phyloP scores from a whole-genome alignment of 1,284 basidiomycete genomes.

The Irpex rosettiformis region DNA sequence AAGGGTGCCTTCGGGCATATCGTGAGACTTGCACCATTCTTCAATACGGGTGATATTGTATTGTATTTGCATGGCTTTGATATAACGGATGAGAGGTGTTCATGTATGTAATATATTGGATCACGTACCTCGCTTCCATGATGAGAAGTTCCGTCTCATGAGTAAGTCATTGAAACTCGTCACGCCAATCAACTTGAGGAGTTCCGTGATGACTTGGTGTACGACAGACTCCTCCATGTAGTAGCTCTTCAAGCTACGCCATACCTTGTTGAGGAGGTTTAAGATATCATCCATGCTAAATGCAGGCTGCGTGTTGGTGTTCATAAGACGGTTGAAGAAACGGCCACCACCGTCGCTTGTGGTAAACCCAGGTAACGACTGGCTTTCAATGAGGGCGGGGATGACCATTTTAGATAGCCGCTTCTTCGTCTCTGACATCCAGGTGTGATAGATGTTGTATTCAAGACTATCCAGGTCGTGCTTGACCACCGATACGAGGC shows the following conservation, averaged over 20 bases:
- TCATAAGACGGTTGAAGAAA: constrained; percentile 91
- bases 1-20: constrained; percentile 98
- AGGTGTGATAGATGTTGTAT: constrained; percentile 99
- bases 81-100: not conserved
- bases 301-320: constrained; percentile 82
- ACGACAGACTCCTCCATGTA: constrained; percentile 98
- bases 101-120: not conserved
- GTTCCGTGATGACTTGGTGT: constrained; percentile 95
- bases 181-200: constrained; percentile 95
- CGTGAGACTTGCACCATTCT: constrained; percentile 96
- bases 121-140: constrained; percentile 93
- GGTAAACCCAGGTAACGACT: constrained; percentile 96
- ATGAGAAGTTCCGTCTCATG: constrained; percentile 99
- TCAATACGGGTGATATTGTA: constrained; percentile 99
- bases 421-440: constrained; percentile 99
- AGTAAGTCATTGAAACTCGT: constrained; percentile 98
- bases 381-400: constrained; percentile 95
- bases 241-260: constrained; percentile 98
- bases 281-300: constrained; percentile 99
- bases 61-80: constrained; percentile 95
- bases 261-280: constrained; percentile 96
- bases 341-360: constrained; percentile 92
- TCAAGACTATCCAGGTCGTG: constrained; percentile 98
- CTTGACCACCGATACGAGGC: constrained; percentile 95
- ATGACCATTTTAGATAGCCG: constrained; percentile 97